phyloP scores from a whole-genome alignment of 2,329 filamentous ascomycete genomes.

The Fusarium nanum region DNA sequence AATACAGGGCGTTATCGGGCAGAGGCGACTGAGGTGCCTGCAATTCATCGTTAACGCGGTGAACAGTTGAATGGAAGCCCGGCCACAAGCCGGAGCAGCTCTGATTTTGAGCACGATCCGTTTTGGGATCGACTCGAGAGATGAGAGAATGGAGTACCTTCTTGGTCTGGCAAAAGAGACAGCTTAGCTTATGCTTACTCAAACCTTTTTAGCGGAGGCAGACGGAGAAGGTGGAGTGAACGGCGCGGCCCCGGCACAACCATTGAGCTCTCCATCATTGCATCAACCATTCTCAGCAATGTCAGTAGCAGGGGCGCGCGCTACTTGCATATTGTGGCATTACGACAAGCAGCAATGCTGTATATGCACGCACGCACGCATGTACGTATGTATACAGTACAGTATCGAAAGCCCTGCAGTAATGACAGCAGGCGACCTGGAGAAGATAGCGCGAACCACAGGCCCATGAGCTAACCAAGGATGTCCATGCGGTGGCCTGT shows the following conservation, averaged over 20 bases:
- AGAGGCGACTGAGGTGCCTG: constrained; percentile 21
- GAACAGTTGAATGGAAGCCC: constrained; percentile 27
- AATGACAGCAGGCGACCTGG: constrained; percentile 35
- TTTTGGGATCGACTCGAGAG: constrained; percentile 41
- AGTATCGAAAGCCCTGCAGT: constrained; percentile 31
- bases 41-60: constrained; percentile 17
- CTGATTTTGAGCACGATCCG: constrained; percentile 21
- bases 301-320: constrained; percentile 24
- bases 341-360: constrained; percentile 11
- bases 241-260: constrained; percentile 38
- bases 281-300: constrained; percentile 32
- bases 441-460: constrained; percentile 43
- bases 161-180: constrained; percentile 37
- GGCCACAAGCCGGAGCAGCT: constrained; percentile 37
- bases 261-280: constrained; percentile 34
- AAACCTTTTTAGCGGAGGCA: constrained; percentile 41
- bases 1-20: constrained; percentile 35
- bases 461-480: constrained; percentile 16
- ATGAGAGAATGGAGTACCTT: constrained; percentile 40
- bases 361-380: constrained; percentile 1
- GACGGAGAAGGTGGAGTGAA: constrained; percentile 43
- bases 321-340: constrained; percentile 22
- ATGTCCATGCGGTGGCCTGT: constrained; percentile 27
- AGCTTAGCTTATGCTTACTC: constrained; percentile 47
- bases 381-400: constrained; percentile 3